phyloP scores from a whole-genome alignment of 352 stramenopile species.

The Pythium aristosporum region DNA sequence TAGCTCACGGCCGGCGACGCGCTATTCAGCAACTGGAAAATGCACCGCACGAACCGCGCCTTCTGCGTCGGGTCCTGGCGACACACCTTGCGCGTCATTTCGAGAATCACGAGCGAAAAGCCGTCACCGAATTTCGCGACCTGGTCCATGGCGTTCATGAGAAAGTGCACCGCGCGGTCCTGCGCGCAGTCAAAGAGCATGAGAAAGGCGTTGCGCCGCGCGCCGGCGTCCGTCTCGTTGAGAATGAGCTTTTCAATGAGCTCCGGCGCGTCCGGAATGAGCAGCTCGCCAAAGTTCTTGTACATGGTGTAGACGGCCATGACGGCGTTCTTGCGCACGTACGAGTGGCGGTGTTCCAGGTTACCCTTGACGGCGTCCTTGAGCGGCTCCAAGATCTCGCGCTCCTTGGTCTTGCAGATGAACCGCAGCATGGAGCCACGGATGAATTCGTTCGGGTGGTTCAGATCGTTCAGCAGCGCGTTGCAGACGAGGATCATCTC shows the following conservation, averaged over 20 bases:
- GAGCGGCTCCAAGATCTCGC: constrained; percentile 91
- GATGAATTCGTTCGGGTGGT: constrained; percentile 99
- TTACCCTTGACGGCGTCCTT: constrained; percentile 95
- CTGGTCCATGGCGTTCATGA: constrained; percentile 97
- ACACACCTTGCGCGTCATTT: constrained; percentile 98
- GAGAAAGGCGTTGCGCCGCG: constrained; percentile 97
- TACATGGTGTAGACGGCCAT: constrained; percentile 98
- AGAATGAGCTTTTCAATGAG: constrained; percentile 96
- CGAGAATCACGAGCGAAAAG: constrained; percentile 98
- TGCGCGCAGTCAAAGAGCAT: constrained; percentile 99
- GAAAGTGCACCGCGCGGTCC: constrained; percentile 96
- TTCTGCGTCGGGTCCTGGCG: constrained; percentile 98
- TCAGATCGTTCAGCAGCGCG: constrained; percentile 99
- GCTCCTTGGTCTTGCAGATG: constrained; percentile 99
- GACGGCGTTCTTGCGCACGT: constrained; percentile 99
- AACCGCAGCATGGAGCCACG: constrained; percentile 99
- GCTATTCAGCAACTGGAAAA: constrained; percentile 97
- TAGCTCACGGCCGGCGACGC: constrained; percentile 93
- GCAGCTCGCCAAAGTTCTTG: constrained; percentile 91
- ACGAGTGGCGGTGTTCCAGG: constrained; percentile 98
- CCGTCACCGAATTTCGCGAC: constrained; percentile 95
- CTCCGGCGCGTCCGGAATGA: constrained; percentile 98
- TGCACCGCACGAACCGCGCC: constrained; percentile 97
- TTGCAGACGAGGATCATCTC: constrained; percentile 99
- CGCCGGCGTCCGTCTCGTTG: constrained; percentile 93